Conservation (phyloP, 148 eudicot genomes). For the Persicaria tinctoria region DNA sequence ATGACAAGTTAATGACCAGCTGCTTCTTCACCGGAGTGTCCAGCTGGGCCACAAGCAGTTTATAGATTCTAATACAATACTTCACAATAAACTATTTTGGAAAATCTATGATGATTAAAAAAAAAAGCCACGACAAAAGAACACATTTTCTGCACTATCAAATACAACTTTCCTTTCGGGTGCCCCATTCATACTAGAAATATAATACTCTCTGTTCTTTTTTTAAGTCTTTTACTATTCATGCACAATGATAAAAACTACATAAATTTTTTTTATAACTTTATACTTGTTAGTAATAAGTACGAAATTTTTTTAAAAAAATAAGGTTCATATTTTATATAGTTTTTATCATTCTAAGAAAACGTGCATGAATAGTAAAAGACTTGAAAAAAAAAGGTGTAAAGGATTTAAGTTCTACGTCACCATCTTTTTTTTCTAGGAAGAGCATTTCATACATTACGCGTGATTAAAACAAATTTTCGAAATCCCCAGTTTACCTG, state of each 20-base stretch:
- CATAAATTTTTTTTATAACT: no score
- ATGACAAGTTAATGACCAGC: background rate
- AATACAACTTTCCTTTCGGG: background rate
- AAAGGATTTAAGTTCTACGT: background rate
- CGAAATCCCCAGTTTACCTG: conserved; percentile 35
- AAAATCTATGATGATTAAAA: background rate
- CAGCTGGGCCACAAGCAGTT: background rate
- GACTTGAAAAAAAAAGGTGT: no score
- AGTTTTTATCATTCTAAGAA: no score
- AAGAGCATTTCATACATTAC: background rate
- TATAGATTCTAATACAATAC: background rate
- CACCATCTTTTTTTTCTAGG: background rate
- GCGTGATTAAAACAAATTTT: background rate
- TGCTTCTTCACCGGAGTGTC: background rate
- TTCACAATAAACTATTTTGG: background rate
- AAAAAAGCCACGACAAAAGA: background rate
- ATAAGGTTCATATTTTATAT: no score
- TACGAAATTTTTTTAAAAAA: no score
- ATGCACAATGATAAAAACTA: no score
- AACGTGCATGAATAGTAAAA: no score
- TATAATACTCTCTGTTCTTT: background rate
- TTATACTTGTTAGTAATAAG: no score
- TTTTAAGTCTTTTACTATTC: no score
- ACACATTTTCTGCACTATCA: background rate
- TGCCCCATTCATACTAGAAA: background rate